A percentile compares a stretch with the other conserved stretches of the same genome.
phyloP scores from a whole-genome alignment of 176 grass and related monocot species.

The Aegilops bicornis region DNA sequence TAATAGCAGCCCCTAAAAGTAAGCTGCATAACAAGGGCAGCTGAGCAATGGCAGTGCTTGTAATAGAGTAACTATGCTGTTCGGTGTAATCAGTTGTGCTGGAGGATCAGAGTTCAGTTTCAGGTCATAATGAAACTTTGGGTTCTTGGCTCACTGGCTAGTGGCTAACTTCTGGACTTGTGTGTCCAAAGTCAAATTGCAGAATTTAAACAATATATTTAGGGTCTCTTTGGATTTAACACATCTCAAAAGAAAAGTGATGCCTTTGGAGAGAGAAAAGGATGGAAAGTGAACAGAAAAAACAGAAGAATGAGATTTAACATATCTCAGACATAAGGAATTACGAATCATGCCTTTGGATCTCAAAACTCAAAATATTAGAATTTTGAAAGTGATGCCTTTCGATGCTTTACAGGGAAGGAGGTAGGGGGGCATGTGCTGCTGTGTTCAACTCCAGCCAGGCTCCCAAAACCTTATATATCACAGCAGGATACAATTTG shows the following conservation, averaged over 20 bases:
- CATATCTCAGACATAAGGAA: not conserved
- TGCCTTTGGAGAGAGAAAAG: not conserved
- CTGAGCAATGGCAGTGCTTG: not conserved
- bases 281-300: not conserved
- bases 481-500: not conserved
- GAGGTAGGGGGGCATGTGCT: not conserved
- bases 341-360: not conserved
- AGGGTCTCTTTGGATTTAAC: not conserved
- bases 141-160: not conserved
- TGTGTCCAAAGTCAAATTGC: not conserved
- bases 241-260: not conserved
- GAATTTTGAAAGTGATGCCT: not conserved
- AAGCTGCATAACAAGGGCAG: not conserved
- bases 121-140: not conserved
- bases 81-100: not conserved
- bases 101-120: not conserved
- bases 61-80: not conserved
- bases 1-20: slow-evolving; percentile 6
- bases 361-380: not conserved
- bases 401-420: not conserved
- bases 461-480: slow-evolving; percentile 1
- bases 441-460: not conserved
- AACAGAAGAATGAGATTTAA: not conserved
- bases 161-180: slow-evolving; percentile 20
- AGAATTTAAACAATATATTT: slow-evolving; percentile 8